Base-by-base conservation (phyloP, 768 basidiomycete species). In the Xerocomellus intermedius region DNA sequence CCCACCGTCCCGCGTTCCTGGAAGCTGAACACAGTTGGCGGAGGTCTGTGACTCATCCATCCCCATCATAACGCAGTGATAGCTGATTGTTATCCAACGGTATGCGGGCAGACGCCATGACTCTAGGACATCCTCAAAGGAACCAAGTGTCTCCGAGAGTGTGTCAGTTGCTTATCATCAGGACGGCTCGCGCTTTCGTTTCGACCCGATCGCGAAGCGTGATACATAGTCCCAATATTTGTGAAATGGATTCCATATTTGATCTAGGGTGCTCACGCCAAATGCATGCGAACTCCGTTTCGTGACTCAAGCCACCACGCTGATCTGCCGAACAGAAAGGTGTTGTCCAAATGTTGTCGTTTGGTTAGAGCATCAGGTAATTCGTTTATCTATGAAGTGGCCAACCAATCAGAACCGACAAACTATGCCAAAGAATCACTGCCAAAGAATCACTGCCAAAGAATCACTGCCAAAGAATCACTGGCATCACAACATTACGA, bases 201-300 rank as follows among this genome's bases (percentile, higher is more conserved):
- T 54, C 21, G 26, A n/a, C 24, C 43, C n/a, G 13, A 30, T 24
- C 17, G 33, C 26, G 16, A 48, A 48, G 24, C 7, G 47, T 39
- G 41, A 17, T 37, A 19, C 35, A 36, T 36, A 41, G n/a, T 28
- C 21, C 21, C 21, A 37, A 51, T n/a, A n/a, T 57, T 16, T 52
- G 26, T 21, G 39, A 50, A 39, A 28, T 36, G 13, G 48, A 53
- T 65, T 52, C 50, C 37, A 35, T 50, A 7, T 53, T 46, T 32
- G 33, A 4, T 28, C 10, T 10, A 32, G 10, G 30, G 24, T 24
- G 24, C 24, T 24, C 24, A 5, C 24, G 24, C 24, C 24, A 5
- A 24, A 24, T 24, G 24, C 24, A 24, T 24, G 24, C n/a, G n/a
- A n/a, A n/a, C n/a, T n/a, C n/a, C n/a, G n/a, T n/a, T n/a, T n/a